Evolutionary conservation across 495 filamentous ascomycete species (phyloP).

Genomic region (Friedmanniomyces endolithicus): DNA sequence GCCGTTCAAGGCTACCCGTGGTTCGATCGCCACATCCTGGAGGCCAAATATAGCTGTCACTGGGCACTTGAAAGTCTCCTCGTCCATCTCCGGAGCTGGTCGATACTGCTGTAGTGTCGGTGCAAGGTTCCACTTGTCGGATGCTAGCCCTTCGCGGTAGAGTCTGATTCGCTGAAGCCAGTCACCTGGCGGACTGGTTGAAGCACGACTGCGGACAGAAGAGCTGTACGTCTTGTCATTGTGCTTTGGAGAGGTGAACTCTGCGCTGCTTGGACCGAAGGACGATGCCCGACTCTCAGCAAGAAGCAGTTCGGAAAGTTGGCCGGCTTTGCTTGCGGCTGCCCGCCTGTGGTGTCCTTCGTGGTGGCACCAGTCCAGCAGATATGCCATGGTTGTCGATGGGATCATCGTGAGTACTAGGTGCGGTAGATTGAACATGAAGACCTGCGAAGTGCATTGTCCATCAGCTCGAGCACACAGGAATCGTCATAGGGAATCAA

Average conservation of each 20-base stretch:
- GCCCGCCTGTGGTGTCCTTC: background rate
- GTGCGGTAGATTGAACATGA: constrained; percentile 13
- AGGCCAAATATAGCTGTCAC: constrained; percentile 44
- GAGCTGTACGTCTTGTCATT: constrained; percentile 5
- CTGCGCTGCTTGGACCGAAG: constrained; percentile 8
- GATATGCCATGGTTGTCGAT: background rate
- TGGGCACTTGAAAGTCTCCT: constrained; percentile 35
- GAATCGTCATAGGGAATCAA: constrained; percentile 5
- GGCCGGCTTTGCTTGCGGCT: background rate
- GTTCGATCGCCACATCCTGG: constrained; percentile 31
- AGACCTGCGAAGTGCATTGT: background rate
- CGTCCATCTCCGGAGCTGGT: constrained; percentile 17
- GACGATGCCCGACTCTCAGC: constrained; percentile 3
- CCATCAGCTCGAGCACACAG: background rate
- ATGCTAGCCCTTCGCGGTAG: constrained; percentile 38
- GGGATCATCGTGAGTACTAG: background rate
- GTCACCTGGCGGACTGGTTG: constrained; percentile 6
- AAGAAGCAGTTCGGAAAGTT: background rate
- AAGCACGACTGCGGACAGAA: constrained; percentile 4
- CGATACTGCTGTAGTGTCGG: constrained; percentile 34
- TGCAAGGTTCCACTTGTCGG: constrained; percentile 36
- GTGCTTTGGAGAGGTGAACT: background rate
- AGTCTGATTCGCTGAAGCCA: constrained; percentile 35
- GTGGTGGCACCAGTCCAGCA: constrained; percentile 5
- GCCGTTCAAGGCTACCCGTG: constrained; percentile 20